Evolutionary conservation across 345 rosid genomes (phyloP), one percentile per base, ranked within the genome.

Genomic region (Balakata baccata): DNA sequence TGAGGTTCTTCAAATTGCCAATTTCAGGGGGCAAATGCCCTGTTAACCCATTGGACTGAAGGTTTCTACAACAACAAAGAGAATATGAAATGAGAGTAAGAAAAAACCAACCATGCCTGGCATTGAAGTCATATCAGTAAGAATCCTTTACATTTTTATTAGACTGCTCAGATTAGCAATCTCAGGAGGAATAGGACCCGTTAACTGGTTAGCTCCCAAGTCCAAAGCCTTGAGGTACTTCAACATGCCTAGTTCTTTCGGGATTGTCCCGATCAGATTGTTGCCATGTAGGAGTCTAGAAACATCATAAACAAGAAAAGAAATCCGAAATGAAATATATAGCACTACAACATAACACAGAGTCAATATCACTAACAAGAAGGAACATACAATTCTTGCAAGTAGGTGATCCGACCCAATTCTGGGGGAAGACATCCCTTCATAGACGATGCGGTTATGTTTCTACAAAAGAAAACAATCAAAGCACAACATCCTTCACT

Each of bases 371-470:
- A 66, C 46, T 54, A 39, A 23, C 52, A 46, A 62, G 53, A 66
- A 69, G 2, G 63, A 75, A 58, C 90, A 43, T 85, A 96, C 99
- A 96, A 80, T 81, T 91, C 92, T 74, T 91, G 86, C 79, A 96
- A 77, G 82, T 81, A 79, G 23, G 88, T 83, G 75, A 96, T 82
- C 73, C 79, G 91, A 75, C 91, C 85, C 84, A 96, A 73, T 47
- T 93, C 99, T 1, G 92, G 93, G 14, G 90, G 90, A 75, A 96
- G 85, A 81, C 88, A 96, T 50, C 99, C 99, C 82, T 80, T 89
- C 23, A 96, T 71, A 29, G 91, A 86, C 29, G 88, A 84, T 50
- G 83, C 82, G 4, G 95, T 83, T 65, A 96, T 86, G 77, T 96
- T 93, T 87, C 99, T 96, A 84, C 86, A 83, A 25, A 50, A 52